These are phyloP conservation scores for Tuber brumale DNA, from an alignment of 495 filamentous ascomycete species.

Conservation along the genomic window DNA sequence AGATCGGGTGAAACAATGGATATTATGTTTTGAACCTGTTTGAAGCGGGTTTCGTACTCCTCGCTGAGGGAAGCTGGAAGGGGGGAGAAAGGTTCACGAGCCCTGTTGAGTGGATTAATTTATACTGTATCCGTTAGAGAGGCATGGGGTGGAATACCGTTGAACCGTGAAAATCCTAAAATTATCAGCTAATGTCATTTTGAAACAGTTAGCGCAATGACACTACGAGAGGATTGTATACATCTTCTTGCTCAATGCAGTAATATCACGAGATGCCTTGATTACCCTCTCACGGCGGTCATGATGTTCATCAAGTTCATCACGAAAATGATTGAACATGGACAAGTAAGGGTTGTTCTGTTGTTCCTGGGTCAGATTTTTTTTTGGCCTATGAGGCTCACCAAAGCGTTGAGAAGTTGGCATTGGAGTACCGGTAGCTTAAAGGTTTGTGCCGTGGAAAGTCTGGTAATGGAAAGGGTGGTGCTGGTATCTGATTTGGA, in stretches of 20 bases:
- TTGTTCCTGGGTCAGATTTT: background rate
- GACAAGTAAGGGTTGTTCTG: constrained; percentile 52
- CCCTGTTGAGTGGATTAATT: constrained; percentile 45
- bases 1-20: constrained; percentile 62
- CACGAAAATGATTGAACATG: constrained; percentile 78
- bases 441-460: background rate
- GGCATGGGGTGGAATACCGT: constrained; percentile 51
- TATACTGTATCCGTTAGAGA: constrained; percentile 7
- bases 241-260: constrained; percentile 95
- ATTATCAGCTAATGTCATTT: constrained; percentile 8
- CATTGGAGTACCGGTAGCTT: background rate
- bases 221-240: constrained; percentile 44
- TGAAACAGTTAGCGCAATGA: background rate
- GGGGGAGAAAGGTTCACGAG: constrained; percentile 57
- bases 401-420: background rate
- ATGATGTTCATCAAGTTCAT: constrained; percentile 88
- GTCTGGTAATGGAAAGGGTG: background rate
- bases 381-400: background rate
- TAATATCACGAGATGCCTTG: constrained; percentile 84
- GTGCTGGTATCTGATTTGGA: background rate
- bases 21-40: constrained; percentile 64
- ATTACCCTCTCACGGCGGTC: constrained; percentile 84
- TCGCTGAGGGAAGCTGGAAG: constrained; percentile 60
- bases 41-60: constrained; percentile 57
- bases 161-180: constrained; percentile 86